Evolutionary conservation across 1,284 basidiomycete genomes (phyloP), one percentile per base, ranked within the genome.

Genomic region (Porogramme epimiltina): DNA sequence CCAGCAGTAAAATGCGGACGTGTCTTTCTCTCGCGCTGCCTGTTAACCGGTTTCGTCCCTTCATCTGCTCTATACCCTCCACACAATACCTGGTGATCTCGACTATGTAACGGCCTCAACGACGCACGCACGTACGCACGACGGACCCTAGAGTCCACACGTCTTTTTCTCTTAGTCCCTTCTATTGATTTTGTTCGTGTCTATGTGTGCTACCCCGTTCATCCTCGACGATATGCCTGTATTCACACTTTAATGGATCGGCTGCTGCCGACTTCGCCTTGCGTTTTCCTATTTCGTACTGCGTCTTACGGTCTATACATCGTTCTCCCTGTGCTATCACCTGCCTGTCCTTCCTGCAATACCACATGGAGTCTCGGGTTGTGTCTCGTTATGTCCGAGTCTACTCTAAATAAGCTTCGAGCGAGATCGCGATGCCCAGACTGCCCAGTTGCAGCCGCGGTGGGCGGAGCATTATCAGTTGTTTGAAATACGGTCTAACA

Each of bases 1-100:
- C 59, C 85, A 89, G 70, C 81, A 80, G 70, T 89, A 66, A 76
- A 72, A 54, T 52, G 46, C 61, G 42, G 55, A 47, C 56, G 45
- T 42, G 36, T 28, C 11, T 31, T 48, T 43, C 39, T 50, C 45
- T 42, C 43, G 49, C 34, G 36, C 42, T 50, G 13, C n/a, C 61
- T 48, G 42, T 48, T 43, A 42, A 61, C 58, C 44, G 45, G 52
- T 47, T 49, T 45, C 46, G 45, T 49, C 58, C 54, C 52, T 31
- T 45, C 44, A 36, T 60, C 57, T 62, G 58, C 59, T 63, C 57
- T 60, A 69, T 69, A 69, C 66, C 66, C 62, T n/a, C 48, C 55
- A 58, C 57, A 54, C 28, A 31, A 37, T 37, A 37, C 62, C 60
- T 64, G 63, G 65, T 63, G 56, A 62, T 65, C 59, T 65, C 58